phyloP scores from a whole-genome alignment of 176 grass and related monocot species.

The Aegilops tauschii region DNA sequence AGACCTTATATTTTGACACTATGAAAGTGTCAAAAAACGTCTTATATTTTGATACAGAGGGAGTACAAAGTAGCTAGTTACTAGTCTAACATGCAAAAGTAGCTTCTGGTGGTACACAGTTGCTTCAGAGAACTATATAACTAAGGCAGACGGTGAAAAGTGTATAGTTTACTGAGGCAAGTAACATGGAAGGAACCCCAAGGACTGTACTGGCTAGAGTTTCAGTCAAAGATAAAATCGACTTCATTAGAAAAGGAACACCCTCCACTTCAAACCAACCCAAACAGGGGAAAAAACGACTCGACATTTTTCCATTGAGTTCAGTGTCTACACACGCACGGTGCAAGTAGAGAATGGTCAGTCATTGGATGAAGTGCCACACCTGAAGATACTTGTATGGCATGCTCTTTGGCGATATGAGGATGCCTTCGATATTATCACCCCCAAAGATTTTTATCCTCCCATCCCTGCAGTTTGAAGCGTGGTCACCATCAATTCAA shows the following conservation, averaged over 20 bases:
- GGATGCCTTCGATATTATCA: constrained; percentile 84
- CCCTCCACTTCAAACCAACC: not conserved
- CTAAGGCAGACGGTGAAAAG: not conserved
- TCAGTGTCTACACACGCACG: no score
- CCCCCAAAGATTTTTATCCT: constrained; percentile 92
- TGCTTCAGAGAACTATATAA: not conserved
- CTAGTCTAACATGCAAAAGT: not conserved
- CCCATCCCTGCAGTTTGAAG: constrained; percentile 66
- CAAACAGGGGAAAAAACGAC: not conserved
- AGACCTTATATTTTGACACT: no score
- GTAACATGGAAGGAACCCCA: not conserved
- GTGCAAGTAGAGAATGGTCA: no score
- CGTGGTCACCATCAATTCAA: not conserved
- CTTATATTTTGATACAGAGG: no score
- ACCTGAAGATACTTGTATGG: constrained; percentile 94
- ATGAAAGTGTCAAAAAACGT: no score
- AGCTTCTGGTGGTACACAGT: not conserved
- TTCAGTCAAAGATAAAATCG: not conserved
- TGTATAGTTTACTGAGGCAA: not conserved
- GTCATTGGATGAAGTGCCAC: not conserved
- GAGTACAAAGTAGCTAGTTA: not conserved
- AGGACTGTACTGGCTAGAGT: not conserved
- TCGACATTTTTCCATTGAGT: no score
- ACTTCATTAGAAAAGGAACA: not conserved
- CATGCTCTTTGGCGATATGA: constrained; percentile 74